Evolutionary conservation across 805 yeast genomes (phyloP).

Genomic region (Metschnikowia koreensis): DNA sequence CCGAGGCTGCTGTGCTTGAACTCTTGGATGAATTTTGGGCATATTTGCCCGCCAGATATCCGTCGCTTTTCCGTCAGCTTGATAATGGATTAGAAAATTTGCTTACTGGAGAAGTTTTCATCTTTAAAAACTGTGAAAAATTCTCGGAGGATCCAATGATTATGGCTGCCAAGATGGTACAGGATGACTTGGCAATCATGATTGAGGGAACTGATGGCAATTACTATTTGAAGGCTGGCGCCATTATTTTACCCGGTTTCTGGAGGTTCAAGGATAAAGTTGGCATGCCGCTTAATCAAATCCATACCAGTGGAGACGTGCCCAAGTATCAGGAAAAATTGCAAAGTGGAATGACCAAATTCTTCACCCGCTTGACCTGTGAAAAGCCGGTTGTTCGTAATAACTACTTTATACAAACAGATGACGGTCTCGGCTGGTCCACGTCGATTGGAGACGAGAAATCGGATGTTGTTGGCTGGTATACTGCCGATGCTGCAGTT

Average conservation of each 20-base stretch:
- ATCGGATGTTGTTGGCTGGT: conserved; percentile 57
- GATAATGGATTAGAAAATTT: conserved; percentile 49
- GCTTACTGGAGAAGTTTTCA: conserved; percentile 52
- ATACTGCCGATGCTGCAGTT: conserved; percentile 53
- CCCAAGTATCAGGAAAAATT: conserved; percentile 61
- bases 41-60: conserved; percentile 58
- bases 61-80: conserved; percentile 48
- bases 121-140: conserved; percentile 21
- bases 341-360: conserved; percentile 63
- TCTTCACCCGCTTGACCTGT: conserved; percentile 53
- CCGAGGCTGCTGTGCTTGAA: conserved; percentile 55
- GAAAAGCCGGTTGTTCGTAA: conserved; percentile 68
- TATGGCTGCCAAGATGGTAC: conserved; percentile 55
- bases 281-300: conserved; percentile 51
- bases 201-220: conserved; percentile 57
- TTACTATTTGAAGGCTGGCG: conserved; percentile 57
- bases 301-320: conserved; percentile 67
- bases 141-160: conserved; percentile 52
- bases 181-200: conserved; percentile 70
- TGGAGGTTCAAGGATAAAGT: conserved; percentile 66
- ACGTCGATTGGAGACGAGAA: conserved; percentile 57
- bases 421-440: conserved; percentile 64
- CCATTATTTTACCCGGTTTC: conserved; percentile 64
- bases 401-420: conserved; percentile 65
- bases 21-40: conserved; percentile 50